Conservation (phyloP, 108 stramenopile species). For the Stephanodiscus triporus region DNA sequence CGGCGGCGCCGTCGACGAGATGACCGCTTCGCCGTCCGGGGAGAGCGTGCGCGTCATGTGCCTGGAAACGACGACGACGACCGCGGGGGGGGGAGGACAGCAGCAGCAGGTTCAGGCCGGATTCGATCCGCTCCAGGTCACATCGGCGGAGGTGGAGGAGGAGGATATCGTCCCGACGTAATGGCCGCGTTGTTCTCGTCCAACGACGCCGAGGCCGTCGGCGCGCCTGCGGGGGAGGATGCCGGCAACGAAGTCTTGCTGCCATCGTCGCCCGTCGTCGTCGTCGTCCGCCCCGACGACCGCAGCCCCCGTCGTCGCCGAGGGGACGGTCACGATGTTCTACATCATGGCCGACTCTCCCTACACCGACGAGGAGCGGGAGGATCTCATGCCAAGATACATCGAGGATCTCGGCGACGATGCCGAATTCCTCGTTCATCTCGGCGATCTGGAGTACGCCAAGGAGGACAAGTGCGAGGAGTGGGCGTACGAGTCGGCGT, state of each 20-base stretch:
- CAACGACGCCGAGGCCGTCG: too few relatives aligned
- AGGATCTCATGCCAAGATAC: slow-evolving; percentile 47
- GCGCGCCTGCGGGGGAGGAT: too few relatives aligned
- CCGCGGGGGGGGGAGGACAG: too few relatives aligned
- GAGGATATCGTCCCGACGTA: too few relatives aligned
- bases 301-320: not conserved
- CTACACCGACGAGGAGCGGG: slow-evolving; percentile 41
- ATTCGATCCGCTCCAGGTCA: too few relatives aligned
- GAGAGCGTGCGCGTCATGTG: slow-evolving; percentile 10
- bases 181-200: too few relatives aligned
- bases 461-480: slow-evolving; percentile 51
- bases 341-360: slow-evolving; percentile 77
- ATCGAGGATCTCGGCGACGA: slow-evolving; percentile 50
- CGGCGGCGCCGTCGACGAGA: slow-evolving; percentile 16
- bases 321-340: slow-evolving; percentile 46
- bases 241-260: too few relatives aligned
- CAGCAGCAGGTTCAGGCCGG: too few relatives aligned
- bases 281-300: too few relatives aligned
- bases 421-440: slow-evolving; percentile 72
- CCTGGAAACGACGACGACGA: too few relatives aligned
- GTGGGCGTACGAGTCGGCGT: slow-evolving; percentile 46
- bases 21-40: slow-evolving; percentile 3
- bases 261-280: too few relatives aligned
- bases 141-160: too few relatives aligned
- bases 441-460: slow-evolving; percentile 74